A percentile compares a stretch with the other conserved stretches of the same genome.
phyloP scores from a whole-genome alignment of 2,329 filamentous ascomycete species.

The Pyricularia pennisetigena region DNA sequence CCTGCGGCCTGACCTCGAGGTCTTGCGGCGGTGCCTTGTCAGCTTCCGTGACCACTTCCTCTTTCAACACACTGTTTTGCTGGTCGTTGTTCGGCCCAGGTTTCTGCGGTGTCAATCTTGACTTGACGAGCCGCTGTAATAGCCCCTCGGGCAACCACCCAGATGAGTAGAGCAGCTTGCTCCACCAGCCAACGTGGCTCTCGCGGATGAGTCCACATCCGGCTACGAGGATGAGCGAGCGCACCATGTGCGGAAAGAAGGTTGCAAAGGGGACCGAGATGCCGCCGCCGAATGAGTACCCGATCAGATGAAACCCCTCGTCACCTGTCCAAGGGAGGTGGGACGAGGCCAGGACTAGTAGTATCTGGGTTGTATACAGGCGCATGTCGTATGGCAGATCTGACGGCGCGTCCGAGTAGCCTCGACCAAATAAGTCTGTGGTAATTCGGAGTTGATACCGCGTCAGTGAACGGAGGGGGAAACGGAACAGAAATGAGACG shows the following conservation, averaged over 20 bases:
- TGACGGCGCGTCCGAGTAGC: slow-evolving; percentile 61
- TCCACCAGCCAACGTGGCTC: slow-evolving; percentile 49
- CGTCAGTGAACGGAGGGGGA: no score
- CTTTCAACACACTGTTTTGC: neutral
- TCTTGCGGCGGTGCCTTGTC: neutral
- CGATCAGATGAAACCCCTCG: slow-evolving; percentile 58
- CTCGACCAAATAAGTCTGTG: slow-evolving; percentile 63
- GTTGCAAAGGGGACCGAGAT: slow-evolving; percentile 61
- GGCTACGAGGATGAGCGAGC: slow-evolving; percentile 55
- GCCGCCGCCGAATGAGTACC: slow-evolving; percentile 74
- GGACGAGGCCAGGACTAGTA: slow-evolving; percentile 57
- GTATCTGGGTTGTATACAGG: slow-evolving; percentile 56
- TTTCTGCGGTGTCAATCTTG: slow-evolving; percentile 32
- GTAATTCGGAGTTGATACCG: neutral
- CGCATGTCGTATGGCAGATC: slow-evolving; percentile 50
- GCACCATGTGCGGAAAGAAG: slow-evolving; percentile 55
- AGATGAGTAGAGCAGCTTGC: slow-evolving; percentile 51
- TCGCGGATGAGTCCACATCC: slow-evolving; percentile 59
- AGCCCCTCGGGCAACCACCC: slow-evolving; percentile 50
- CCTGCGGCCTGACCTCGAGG: slow-evolving; percentile 14
- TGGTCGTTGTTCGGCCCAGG: neutral
- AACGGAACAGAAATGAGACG: no score
- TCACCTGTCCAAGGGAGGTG: slow-evolving; percentile 42
- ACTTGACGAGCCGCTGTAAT: slow-evolving; percentile 40
- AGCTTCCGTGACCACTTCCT: neutral